phyloP scores from a whole-genome alignment of 805 yeast genomes.

The Hanseniaspora singularis region DNA sequence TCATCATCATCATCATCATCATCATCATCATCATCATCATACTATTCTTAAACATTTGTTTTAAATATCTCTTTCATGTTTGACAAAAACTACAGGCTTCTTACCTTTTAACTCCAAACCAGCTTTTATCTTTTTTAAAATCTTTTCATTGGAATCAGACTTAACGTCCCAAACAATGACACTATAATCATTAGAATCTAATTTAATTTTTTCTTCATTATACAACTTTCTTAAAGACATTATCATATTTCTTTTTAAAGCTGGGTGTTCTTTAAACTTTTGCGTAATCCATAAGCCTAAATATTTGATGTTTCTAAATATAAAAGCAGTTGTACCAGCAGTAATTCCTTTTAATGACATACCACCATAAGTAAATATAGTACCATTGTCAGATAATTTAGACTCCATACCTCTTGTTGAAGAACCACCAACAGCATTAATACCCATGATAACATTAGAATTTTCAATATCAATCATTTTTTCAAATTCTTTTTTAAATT shows the following conservation, averaged over 20 bases:
- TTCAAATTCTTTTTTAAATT: conserved; percentile 40
- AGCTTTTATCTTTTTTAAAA: conserved; percentile 33
- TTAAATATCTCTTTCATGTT: conserved; percentile 22
- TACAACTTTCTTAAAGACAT: conserved; percentile 45
- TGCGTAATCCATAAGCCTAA: conserved; percentile 90
- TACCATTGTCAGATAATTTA: conserved; percentile 62
- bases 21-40: no score
- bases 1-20: no score
- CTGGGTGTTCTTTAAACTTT: conserved; percentile 48
- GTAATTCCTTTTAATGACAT: conserved; percentile 93
- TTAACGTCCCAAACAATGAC: conserved; percentile 28
- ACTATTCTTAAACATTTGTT: no score
- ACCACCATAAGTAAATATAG: conserved; percentile 87
- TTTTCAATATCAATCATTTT: conserved; percentile 37
- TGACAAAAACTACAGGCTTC: conserved; percentile 25
- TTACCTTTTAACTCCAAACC: conserved; percentile 34
- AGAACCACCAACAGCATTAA: conserved; percentile 90
- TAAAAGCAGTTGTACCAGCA: conserved; percentile 79
- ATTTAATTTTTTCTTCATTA: conserved; percentile 44
- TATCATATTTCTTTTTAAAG: conserved; percentile 45
- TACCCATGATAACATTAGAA: conserved; percentile 55
- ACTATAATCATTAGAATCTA: conserved; percentile 35
- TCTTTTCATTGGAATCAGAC: conserved; percentile 30
- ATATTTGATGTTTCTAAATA: conserved; percentile 76
- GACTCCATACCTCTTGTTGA: conserved; percentile 72